phyloP scores from a whole-genome alignment of 139 green algal genomes.

The Chara braunii region DNA sequence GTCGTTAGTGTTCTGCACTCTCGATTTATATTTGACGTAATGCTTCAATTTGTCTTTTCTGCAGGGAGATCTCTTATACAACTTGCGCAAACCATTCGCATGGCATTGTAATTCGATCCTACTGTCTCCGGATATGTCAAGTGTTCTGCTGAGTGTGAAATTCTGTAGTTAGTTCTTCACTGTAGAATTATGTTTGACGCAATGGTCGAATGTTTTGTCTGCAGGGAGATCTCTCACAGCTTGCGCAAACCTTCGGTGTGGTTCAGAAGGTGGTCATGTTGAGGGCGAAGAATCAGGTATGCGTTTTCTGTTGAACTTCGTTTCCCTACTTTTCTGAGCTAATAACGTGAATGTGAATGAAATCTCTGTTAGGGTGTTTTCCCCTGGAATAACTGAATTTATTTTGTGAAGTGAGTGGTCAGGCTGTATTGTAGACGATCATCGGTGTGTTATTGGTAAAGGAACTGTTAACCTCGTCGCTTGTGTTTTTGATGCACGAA shows the following conservation, averaged over 20 bases:
- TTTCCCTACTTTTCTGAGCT: conserved; percentile 13
- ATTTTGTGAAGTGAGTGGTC: background rate
- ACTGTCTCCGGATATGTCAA: conserved; percentile 2
- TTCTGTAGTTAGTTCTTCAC: background rate
- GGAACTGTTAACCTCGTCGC: too few species aligned
- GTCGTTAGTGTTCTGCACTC: too few species aligned
- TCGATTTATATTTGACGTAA: too few species aligned
- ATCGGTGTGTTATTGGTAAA: too few species aligned
- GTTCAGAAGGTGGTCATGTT: conserved; percentile 33
- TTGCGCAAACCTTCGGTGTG: conserved; percentile 27
- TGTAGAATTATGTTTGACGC: background rate
- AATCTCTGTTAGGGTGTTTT: too few species aligned
- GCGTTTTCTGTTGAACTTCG: background rate
- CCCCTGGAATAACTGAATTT: too few species aligned
- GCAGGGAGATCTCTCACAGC: conserved; percentile 24
- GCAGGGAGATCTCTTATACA: background rate
- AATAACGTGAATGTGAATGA: background rate
- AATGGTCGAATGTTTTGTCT: conserved; percentile 5
- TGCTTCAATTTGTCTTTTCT: background rate
- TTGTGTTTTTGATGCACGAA: too few species aligned
- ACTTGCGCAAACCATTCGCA: background rate
- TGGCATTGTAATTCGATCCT: background rate
- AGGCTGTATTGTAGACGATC: background rate
- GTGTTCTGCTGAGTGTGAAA: background rate
- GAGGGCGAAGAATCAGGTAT: conserved; percentile 37